Base-by-base conservation (phyloP, 2,329 filamentous ascomycete species). In the Trichophyton verrucosum region DNA sequence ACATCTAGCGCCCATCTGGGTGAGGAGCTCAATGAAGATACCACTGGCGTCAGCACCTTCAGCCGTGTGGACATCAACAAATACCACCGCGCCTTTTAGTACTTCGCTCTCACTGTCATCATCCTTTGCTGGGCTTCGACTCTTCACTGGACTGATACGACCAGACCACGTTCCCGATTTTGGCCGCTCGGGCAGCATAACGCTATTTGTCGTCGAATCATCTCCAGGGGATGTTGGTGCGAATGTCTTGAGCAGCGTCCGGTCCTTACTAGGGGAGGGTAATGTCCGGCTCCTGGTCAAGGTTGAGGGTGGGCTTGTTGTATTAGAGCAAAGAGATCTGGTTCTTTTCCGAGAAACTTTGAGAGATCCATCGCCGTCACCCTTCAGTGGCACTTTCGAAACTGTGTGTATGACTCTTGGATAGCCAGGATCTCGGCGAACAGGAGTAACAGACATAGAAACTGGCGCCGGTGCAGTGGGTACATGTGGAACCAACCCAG, bases 1-100 rank as follows among this genome's bases (percentile, higher is more conserved):
- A 67, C 88, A 90, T 53, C 83, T 82, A 20, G 91, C 91, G 9
- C 91, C 91, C 83, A 95, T 91, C 68, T 89, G 84, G 7, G 80
- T 82, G 22, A 95, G 80, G 5, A 95, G 79, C 66, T 91, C 87
- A 15, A 89, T 81, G 70, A 95, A 95, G 61, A 94, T 83, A n/a
- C 81, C 81, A 68, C 87, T 89, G 6, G 88, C 88, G 72, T 94
- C 88, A 24, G 85, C 86, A 4, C 90, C 90, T 68, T 94, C 88
- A 7, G 83, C 87, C 0, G 88, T 91, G 69, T 89, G 84, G 1
- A 95, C 89, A 71, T 96, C 90, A 1, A 94, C 88, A 69, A 86
- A 90, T 3, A 94, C 87, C 2, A 90, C 82, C 15, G 85, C 87
- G 1, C 89, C 90, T 20, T 81, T 80, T 2, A 92, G 78, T 2